Base-by-base conservation (phyloP, 2,329 filamentous ascomycete species). In the Arthrobotrys musiformis region DNA sequence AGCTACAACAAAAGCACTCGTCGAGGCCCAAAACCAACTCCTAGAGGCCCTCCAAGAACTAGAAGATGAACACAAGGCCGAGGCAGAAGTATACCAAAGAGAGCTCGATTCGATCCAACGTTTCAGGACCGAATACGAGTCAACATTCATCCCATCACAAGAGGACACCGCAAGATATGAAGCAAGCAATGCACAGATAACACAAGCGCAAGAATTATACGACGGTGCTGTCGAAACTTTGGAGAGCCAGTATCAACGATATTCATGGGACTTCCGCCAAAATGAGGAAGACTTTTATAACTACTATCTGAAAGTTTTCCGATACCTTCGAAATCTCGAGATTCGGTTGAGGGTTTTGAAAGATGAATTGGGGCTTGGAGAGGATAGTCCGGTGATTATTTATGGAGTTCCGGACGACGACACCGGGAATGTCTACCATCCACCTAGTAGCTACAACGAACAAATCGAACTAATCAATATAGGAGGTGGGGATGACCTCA, bases 231-330 rank as follows among this genome's bases (percentile, higher is more conserved):
- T 58, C 9, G 33, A 11, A 24, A 58, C 7, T 5, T 40, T 63
- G 2, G 26, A 50, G 13, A n/a, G 24, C 1, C 17, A 40, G 37
- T 4, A n/a, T 28, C 11, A 50, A 7, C 33, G 6, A 40, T 52
- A 19, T 42, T 44, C 17, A 5, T 11, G 44, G 17, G 40, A 61
- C 19, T 42, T 46, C 11, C n/a, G 11, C 11, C 44, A 42, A 2
- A 74, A 74, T 19, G 52, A 67, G 15, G 13, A 28, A 2, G 63
- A 63, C 13, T 75, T 48, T n/a, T 56, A 48, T 37, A 24, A 37
- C 11, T 63, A 56, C 26, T 26, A 48, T 2, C n/a, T 48, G n/a
- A 48, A 40, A 13, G 24, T 40, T 22, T 76, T 56, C 37, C 0
- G 7, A 13, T 58, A 50, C 46, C 11, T 70, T 15, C 64, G 61